These are phyloP conservation scores for Fonsecaea monophora DNA, from an alignment of 2,329 filamentous ascomycete species.

Conservation along the genomic window DNA sequence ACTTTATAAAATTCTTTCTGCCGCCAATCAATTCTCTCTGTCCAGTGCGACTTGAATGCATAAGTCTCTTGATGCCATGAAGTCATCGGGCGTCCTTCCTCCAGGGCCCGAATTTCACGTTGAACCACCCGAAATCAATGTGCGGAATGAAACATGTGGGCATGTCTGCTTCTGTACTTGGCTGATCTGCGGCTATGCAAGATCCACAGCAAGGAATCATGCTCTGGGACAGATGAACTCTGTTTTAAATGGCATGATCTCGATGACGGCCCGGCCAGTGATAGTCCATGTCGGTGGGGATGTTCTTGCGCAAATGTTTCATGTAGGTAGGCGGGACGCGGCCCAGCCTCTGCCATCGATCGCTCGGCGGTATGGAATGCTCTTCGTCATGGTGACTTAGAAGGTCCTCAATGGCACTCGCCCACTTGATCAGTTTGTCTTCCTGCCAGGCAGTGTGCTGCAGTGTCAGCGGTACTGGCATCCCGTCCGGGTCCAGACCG, in stretches of 20 bases:
- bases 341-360: constrained; percentile 24
- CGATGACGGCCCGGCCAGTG: constrained; percentile 31
- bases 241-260: constrained; percentile 7
- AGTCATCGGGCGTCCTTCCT: too few relatives aligned
- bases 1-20: too few relatives aligned
- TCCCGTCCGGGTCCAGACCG: constrained; percentile 41
- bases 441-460: constrained; percentile 44
- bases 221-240: not conserved
- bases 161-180: not conserved
- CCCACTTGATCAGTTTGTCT: constrained; percentile 44
- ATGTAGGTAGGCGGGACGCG: constrained; percentile 39
- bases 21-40: too few relatives aligned
- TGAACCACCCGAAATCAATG: too few relatives aligned
- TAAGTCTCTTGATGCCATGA: too few relatives aligned
- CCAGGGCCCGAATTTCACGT: too few relatives aligned
- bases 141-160: too few relatives aligned
- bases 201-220: not conserved
- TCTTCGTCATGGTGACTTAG: constrained; percentile 24
- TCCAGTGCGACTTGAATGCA: too few relatives aligned
- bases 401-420: constrained; percentile 44
- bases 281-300: constrained; percentile 39
- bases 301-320: constrained; percentile 42
- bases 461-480: constrained; percentile 40
- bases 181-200: not conserved
- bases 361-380: constrained; percentile 2